Evolutionary conservation across 768 basidiomycete genomes (phyloP), one percentile per base, ranked within the genome.

Genomic region (Leccinum variicolor): DNA sequence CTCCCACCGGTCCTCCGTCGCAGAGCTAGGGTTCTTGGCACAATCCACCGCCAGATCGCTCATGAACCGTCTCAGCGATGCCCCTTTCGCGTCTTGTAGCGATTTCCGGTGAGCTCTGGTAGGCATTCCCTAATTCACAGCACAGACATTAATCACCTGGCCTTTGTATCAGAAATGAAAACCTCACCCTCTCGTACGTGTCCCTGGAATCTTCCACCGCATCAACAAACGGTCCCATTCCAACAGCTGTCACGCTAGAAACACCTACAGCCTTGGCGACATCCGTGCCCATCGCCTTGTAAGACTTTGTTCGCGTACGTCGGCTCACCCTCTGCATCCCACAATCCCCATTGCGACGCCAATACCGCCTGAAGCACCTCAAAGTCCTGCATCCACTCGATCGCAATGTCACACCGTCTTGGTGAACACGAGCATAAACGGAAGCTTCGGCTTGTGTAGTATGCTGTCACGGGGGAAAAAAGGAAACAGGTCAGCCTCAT

Each of bases 261-360:
- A 98, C 96, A 15, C 95, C 95, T 11, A 98, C 96, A 4, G 94
- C 84, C 94, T 96, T 96, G 62, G 29, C 51, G 51, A 52, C 46
- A 31, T 48, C 29, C 29, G 31, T 19, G 41, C 46, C 17, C 47
- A 36, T 9, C 28, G n/a, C 19, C 74, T 94, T 92, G 75, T 99
- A 99, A 66, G 98, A 99, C 69, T 98, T 92, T 94, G 70, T 92
- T 95, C 94, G 97, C 96, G 72, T 98, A 98, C 47, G 90, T 94
- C 50, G 92, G 91, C 68, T 96, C 97, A 52, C 92, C 94, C 61
- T 94, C 88, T 4, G 86, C 79, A 69, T 91, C 87, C 53, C 81
- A 79, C 23, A 81, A 81, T 13, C 84, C 83, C 52, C 78, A 76
- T 65, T 90, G 86, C 1, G 85, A 77, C 4, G 89, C 84, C 53